Evolutionary conservation across 139 green algal species (phyloP).

Genomic region (Chlorella sp.): DNA sequence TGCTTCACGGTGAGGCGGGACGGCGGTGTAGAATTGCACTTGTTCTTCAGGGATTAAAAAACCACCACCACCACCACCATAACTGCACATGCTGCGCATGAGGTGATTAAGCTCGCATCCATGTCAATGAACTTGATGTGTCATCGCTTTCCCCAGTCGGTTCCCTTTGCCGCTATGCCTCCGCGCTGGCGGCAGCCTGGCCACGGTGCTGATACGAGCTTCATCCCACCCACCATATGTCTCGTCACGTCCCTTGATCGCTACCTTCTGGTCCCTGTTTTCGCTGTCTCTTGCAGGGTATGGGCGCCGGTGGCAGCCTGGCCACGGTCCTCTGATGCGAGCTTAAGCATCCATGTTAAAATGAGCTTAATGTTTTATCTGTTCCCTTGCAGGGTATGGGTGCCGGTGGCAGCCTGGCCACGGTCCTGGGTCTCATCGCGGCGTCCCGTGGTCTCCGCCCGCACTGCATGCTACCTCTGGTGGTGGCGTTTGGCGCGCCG

Average conservation of each 20-base stretch:
- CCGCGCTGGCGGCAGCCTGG: no score
- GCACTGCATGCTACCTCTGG: background rate
- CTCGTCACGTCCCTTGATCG: no score
- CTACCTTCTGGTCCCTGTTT: background rate
- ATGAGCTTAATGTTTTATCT: background rate
- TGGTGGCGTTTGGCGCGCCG: background rate
- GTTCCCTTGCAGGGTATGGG: background rate
- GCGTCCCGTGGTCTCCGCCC: background rate
- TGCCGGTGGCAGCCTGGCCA: background rate
- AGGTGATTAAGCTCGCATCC: no score
- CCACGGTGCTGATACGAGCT: background rate
- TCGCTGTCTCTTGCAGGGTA: background rate
- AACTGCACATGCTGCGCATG: no score
- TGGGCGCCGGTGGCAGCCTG: background rate
- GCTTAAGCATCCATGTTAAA: background rate
- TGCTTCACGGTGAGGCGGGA: slow-evolving; percentile 6
- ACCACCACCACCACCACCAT: no score
- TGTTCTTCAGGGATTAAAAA: no score
- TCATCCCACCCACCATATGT: no score
- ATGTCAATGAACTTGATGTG: background rate
- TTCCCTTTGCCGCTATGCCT: background rate
- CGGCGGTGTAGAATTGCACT: no score
- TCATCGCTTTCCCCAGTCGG: no score
- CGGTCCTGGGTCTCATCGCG: background rate
- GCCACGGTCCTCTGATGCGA: background rate